phyloP scores from a whole-genome alignment of 139 green algal species.

The Chlorella sorokiniana region DNA sequence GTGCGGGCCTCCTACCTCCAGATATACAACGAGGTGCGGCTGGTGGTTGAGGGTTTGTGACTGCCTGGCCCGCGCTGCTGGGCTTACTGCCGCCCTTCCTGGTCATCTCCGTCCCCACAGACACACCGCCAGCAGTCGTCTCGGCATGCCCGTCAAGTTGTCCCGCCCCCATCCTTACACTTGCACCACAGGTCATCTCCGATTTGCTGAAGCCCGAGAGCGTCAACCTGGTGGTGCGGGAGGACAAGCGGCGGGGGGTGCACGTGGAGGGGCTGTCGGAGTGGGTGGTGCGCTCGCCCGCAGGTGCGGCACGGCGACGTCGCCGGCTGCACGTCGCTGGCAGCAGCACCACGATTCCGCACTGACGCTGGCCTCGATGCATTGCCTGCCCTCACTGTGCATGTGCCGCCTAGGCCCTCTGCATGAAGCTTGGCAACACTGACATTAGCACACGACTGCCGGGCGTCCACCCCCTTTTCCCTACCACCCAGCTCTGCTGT shows the following conservation, averaged over 20 bases:
- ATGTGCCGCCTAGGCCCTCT: no score
- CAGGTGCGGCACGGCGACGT: neutral
- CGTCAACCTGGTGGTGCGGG: constrained; percentile 82
- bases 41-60: no score
- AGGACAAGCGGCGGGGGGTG: constrained; percentile 87
- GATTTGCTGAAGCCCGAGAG: constrained; percentile 94
- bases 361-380: no score
- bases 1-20: constrained; percentile 94
- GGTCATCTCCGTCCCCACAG: neutral
- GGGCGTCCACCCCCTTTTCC: no score
- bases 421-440: no score
- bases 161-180: neutral
- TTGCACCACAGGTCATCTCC: constrained; percentile 67
- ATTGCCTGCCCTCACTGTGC: no score
- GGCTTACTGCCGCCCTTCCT: neutral
- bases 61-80: neutral
- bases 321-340: neutral
- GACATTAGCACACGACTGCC: no score
- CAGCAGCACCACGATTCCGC: no score
- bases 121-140: no score
- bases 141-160: no score
- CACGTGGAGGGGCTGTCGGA: constrained; percentile 92
- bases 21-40: constrained; percentile 96
- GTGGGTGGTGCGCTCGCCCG: constrained; percentile 88
- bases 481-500: neutral